Evolutionary conservation across 2,329 filamentous ascomycete genomes (phyloP).

Genomic region (Calonectria pseudoreteaudii): DNA sequence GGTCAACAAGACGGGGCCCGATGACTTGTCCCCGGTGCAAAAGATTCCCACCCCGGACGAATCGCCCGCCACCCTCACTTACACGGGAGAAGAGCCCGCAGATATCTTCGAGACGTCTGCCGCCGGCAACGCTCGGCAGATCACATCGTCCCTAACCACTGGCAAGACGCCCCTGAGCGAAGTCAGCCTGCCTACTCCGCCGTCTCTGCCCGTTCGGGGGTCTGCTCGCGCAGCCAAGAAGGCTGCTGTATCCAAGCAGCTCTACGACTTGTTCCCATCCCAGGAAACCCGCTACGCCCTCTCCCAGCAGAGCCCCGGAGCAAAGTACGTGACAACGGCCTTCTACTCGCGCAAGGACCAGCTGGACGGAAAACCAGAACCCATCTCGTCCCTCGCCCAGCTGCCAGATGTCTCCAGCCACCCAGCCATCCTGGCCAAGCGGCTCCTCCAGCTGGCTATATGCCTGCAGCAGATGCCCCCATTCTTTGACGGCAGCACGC

Average conservation of each 20-base stretch:
- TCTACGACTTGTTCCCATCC: constrained; percentile 39
- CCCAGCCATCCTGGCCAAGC: constrained; percentile 60
- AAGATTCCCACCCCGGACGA: constrained; percentile 32
- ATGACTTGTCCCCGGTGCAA: neutral
- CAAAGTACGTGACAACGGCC: constrained; percentile 41
- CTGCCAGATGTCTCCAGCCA: constrained; percentile 56
- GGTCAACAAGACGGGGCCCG: constrained; percentile 48
- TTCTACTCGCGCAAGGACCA: constrained; percentile 46
- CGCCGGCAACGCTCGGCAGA: constrained; percentile 35
- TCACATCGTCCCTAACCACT: constrained; percentile 25
- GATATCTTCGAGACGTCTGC: constrained; percentile 37
- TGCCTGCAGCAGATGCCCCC: constrained; percentile 60
- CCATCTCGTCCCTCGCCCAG: constrained; percentile 39
- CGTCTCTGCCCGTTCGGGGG: neutral
- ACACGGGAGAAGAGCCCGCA: constrained; percentile 36
- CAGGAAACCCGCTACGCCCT: constrained; percentile 37
- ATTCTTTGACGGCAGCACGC: constrained; percentile 38
- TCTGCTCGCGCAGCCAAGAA: constrained; percentile 27
- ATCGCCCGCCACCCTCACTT: constrained; percentile 23
- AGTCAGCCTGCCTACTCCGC: constrained; percentile 9
- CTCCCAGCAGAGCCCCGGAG: constrained; percentile 38
- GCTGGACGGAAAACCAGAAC: constrained; percentile 47
- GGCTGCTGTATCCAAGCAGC: constrained; percentile 26
- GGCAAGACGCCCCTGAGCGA: constrained; percentile 9
- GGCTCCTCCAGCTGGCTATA: constrained; percentile 58